Percentiles rank a stretch among this genome's conserved stretches.
phyloP scores from a whole-genome alignment of 2,329 filamentous ascomycete genomes.

The Calonectria leucothoes region DNA sequence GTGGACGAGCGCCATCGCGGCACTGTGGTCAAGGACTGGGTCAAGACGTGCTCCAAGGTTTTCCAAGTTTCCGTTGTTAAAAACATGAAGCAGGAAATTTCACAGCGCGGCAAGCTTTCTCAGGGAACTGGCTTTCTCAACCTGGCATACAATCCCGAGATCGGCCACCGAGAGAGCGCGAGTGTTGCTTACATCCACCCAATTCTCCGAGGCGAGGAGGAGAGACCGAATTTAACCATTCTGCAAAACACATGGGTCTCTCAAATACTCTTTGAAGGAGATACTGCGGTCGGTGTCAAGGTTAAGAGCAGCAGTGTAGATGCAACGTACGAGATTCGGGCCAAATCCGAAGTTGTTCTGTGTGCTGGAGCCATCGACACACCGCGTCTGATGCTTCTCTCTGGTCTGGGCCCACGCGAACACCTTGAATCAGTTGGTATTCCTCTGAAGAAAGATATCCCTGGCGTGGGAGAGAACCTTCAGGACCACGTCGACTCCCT shows the following conservation, averaged over 20 bases:
- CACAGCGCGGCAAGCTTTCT: background rate
- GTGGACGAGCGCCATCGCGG: background rate
- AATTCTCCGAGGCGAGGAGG: slow-evolving; percentile 13
- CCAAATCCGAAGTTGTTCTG: slow-evolving; percentile 57
- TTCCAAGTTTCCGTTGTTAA: background rate
- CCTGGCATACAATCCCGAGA: slow-evolving; percentile 5
- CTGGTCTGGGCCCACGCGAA: slow-evolving; percentile 54
- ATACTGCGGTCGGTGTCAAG: slow-evolving; percentile 71
- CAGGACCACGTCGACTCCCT: slow-evolving; percentile 64
- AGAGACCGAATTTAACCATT: slow-evolving; percentile 50
- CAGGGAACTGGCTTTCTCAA: background rate
- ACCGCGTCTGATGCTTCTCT: slow-evolving; percentile 62
- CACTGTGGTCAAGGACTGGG: background rate
- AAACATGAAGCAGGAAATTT: background rate
- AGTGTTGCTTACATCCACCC: slow-evolving; percentile 24
- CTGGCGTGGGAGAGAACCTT: slow-evolving; percentile 68
- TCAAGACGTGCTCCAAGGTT: background rate
- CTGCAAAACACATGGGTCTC: slow-evolving; percentile 84
- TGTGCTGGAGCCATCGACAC: slow-evolving; percentile 63
- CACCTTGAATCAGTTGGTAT: slow-evolving; percentile 50
- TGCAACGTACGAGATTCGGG: background rate
- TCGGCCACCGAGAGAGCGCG: slow-evolving; percentile 11
- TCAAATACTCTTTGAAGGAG: slow-evolving; percentile 74
- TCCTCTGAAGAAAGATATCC: slow-evolving; percentile 60
- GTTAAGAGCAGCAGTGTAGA: background rate